Evolutionary conservation across 2,329 filamentous ascomycete species (phyloP).

Genomic region (Xylaria sp.): DNA sequence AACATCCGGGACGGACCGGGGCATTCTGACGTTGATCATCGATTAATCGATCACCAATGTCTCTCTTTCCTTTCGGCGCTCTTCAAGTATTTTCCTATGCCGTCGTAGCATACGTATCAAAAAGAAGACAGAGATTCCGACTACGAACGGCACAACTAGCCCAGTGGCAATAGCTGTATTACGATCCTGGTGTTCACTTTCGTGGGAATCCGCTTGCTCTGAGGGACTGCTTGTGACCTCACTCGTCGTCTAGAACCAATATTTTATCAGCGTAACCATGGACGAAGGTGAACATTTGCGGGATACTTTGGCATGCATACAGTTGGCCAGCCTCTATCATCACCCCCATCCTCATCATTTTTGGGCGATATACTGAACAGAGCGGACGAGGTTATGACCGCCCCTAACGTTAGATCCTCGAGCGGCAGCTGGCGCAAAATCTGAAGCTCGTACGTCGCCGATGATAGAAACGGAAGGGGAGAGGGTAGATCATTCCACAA

Average conservation of each 20-base stretch:
- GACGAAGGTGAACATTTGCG: background rate
- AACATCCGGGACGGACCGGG: background rate
- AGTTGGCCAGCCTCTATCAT: background rate
- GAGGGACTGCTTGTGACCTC: constrained; percentile 19
- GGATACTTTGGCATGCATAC: background rate
- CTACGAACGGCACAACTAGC: constrained; percentile 35
- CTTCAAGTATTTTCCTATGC: constrained; percentile 32
- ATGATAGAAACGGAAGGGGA: constrained; percentile 35
- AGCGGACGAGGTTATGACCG: constrained; percentile 30
- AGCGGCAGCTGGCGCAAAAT: constrained; percentile 25
- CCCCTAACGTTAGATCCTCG: constrained; percentile 5
- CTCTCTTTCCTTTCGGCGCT: constrained; percentile 34
- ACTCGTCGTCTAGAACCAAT: background rate
- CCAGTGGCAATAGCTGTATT: constrained; percentile 36
- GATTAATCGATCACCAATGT: constrained; percentile 33
- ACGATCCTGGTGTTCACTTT: constrained; percentile 24
- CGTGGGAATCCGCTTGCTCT: constrained; percentile 18
- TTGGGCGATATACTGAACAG: constrained; percentile 28
- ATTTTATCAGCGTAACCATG: background rate
- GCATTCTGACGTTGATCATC: background rate
- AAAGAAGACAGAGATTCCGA: constrained; percentile 30
- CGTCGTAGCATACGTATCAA: constrained; percentile 34
- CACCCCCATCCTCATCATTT: background rate
- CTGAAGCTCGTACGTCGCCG: constrained; percentile 34
- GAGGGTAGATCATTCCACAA: constrained; percentile 33